Evolutionary conservation across 768 basidiomycete species (phyloP).

Genomic region (Collybia sordida): DNA sequence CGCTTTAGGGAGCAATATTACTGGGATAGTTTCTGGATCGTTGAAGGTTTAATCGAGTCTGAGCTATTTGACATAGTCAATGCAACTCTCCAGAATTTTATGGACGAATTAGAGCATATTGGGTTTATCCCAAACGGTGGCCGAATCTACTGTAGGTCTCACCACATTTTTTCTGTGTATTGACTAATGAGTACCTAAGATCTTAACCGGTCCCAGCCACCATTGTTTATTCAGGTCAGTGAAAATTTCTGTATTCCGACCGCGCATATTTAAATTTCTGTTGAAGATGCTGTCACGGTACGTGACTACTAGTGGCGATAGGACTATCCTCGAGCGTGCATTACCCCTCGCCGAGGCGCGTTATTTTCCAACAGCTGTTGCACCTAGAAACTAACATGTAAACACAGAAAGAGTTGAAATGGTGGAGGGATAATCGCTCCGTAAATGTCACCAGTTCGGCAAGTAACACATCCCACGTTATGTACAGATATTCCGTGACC

Average conservation of each 20-base stretch:
- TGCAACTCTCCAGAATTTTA: slow-evolving; percentile 86
- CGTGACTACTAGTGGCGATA: slow-evolving; percentile 69
- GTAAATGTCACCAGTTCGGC: not conserved
- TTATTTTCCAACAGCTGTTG: not conserved
- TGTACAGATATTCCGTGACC: not conserved
- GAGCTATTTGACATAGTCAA: slow-evolving; percentile 73
- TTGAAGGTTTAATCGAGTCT: slow-evolving; percentile 83
- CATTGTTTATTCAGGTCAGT: slow-evolving; percentile 77
- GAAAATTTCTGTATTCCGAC: not conserved
- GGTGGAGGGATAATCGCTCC: not conserved
- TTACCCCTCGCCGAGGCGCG: slow-evolving; percentile 81
- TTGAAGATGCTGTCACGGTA: slow-evolving; percentile 88
- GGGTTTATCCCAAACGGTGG: slow-evolving; percentile 97
- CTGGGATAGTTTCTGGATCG: slow-evolving; percentile 79
- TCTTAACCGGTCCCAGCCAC: slow-evolving; percentile 90
- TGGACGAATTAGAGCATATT: slow-evolving; percentile 83
- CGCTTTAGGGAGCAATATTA: slow-evolving; percentile 86
- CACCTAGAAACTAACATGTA: not conserved
- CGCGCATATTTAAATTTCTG: not conserved
- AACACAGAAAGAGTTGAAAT: slow-evolving; percentile 61
- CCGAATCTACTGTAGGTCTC: slow-evolving; percentile 72
- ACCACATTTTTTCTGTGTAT: not conserved
- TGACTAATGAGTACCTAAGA: slow-evolving; percentile 41
- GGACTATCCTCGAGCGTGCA: slow-evolving; percentile 70
- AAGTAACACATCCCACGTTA: not conserved